Base-by-base conservation (phyloP, 345 rosid genomes). In the Citrus inodora region DNA sequence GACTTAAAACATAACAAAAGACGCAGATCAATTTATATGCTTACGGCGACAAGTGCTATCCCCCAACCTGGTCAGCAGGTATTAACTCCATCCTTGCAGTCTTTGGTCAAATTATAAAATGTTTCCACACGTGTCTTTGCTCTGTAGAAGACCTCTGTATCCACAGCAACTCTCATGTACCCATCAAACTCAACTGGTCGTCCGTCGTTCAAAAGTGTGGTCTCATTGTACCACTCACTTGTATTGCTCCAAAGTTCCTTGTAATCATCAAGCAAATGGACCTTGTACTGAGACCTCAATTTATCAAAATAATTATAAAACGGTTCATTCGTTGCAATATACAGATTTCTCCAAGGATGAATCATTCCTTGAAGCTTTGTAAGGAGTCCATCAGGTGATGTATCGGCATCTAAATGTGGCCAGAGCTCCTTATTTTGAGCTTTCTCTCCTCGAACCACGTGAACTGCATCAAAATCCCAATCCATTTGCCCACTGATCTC, bases 131-230 rank as follows among this genome's bases (percentile, higher is more conserved):
- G 86, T 0, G 90, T 88, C 84, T 94, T 94, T 7, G 90, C 97
- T 71, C 95, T 83, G 76, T 85, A 87, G 79, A 92, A 85, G 55
- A 94, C 95, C 84, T 94, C 99, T 0, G 99, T 96, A 78, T 96
- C 99, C 78, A 94, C 98, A 25, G 95, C 97, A 63, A 90, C 99
- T 85, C 98, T 89, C 99, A 94, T 96, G 82, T 91, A 92, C 25
- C 98, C 97, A 78, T 96, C 98, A 76, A 96, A 96, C 76, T 92
- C 92, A 22, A 92, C 98, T 0, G 90, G 88, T 55, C 78, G 86
- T 62, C 93, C 97, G 78, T 86, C 82, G 70, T 91, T 94, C 79
- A 96, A 84, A 25, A 80, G 69, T 76, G 63, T 85, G 2, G 98
- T 92, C 83, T 94, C 98, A 27, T 89, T 92, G 88, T 88, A 94